A percentile compares a stretch with the other conserved stretches of the same genome.
phyloP scores from a whole-genome alignment of 345 rosid genomes.

The Garcia nutans region DNA sequence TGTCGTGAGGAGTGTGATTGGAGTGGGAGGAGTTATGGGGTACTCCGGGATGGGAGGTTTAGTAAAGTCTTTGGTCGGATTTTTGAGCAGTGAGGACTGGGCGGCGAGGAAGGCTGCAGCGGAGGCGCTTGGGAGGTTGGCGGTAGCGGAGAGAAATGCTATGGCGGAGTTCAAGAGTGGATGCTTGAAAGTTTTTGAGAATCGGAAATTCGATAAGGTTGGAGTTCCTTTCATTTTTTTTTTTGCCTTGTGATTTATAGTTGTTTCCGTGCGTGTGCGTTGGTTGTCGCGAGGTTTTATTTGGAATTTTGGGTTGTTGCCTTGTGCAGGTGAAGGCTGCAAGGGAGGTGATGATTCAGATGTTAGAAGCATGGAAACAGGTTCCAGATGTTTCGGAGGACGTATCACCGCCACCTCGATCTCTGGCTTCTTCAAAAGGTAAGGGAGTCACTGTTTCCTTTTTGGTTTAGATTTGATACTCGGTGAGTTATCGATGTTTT shows the following conservation, averaged over 20 bases:
- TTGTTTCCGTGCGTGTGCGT: conserved; percentile 3
- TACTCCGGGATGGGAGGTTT: conserved; percentile 37
- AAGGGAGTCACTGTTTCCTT: conserved; percentile 1
- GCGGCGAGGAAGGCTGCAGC: conserved; percentile 89
- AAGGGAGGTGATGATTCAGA: conserved; percentile 86
- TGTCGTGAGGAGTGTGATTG: conserved; percentile 78
- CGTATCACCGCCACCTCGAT: conserved; percentile 62
- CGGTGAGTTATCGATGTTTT: neutral
- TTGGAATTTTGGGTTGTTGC: conserved; percentile 1
- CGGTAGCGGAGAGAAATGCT: conserved; percentile 62
- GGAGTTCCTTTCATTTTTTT: neutral
- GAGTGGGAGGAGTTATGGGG: conserved; percentile 62
- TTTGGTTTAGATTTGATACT: neutral
- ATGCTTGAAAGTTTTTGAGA: conserved; percentile 67
- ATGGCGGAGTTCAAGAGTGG: conserved; percentile 63
- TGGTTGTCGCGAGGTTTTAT: neutral
- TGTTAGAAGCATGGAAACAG: conserved; percentile 92
- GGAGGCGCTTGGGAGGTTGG: conserved; percentile 73
- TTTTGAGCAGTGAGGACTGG: conserved; percentile 76
- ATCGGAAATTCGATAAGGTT: conserved; percentile 83
- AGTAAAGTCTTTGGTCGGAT: conserved; percentile 57
- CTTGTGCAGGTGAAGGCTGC: conserved; percentile 72
- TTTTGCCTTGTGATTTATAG: conserved; percentile 2
- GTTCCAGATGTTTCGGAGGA: conserved; percentile 83
- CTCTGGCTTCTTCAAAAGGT: conserved; percentile 74